These are phyloP conservation scores for Kuraishia cidri DNA, from an alignment of 805 yeast genomes.

Conservation along the genomic window DNA sequence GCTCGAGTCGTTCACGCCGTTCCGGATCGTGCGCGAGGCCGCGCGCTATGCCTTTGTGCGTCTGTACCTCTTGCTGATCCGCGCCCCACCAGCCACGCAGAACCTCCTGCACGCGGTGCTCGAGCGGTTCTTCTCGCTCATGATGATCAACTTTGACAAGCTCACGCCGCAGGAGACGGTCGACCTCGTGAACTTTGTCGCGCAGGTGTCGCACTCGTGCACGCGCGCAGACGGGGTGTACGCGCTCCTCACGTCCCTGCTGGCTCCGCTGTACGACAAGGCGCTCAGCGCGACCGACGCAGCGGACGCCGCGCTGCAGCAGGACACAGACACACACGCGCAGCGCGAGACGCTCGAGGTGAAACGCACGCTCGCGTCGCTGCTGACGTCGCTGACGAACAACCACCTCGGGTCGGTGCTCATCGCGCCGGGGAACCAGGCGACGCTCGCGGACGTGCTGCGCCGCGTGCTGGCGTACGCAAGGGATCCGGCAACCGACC, in stretches of 20 bases:
- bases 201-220: constrained; percentile 80
- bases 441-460: constrained; percentile 49
- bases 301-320: neutral
- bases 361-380: constrained; percentile 61
- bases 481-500: constrained; percentile 62
- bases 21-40: constrained; percentile 73
- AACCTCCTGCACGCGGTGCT: constrained; percentile 36
- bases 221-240: constrained; percentile 59
- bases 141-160: constrained; percentile 48
- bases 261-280: constrained; percentile 67
- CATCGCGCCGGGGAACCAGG: constrained; percentile 58
- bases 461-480: constrained; percentile 59
- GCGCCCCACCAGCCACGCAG: constrained; percentile 28
- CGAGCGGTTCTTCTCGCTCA: constrained; percentile 62
- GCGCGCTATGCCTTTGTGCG: constrained; percentile 83
- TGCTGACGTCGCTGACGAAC: constrained; percentile 60
- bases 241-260: constrained; percentile 60
- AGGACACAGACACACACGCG: constrained; percentile 10
- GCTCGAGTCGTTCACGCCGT: constrained; percentile 61
- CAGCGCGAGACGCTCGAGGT: constrained; percentile 54
- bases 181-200: constrained; percentile 78
- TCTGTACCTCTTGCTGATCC: constrained; percentile 65
- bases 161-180: constrained; percentile 57
- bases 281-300: constrained; percentile 29
- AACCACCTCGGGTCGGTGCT: constrained; percentile 78